Conservation (phyloP, 2,329 filamentous ascomycete species). For the Colletotrichum musicola region DNA sequence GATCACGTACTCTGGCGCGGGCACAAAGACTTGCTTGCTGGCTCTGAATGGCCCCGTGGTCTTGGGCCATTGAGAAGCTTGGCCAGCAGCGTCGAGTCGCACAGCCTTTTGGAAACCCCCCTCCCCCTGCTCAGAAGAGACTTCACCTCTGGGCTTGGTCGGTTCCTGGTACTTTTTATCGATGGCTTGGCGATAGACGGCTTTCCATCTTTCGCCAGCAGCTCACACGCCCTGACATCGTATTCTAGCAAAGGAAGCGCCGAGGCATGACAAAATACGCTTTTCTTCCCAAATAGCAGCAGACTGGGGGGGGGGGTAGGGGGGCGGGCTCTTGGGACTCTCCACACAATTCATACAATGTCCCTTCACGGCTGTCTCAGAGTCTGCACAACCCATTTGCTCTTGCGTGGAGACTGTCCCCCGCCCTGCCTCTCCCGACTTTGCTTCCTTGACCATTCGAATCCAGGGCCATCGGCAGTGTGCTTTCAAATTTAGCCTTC, state of each 20-base stretch:
- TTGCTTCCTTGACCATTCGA: constrained; percentile 41
- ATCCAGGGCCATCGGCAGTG: constrained; percentile 20
- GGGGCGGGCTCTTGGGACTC: constrained; percentile 43
- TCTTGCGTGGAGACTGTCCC: constrained; percentile 44
- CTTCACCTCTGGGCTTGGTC: constrained; percentile 20
- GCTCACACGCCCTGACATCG: constrained; percentile 28
- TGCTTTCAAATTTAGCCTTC: constrained; percentile 28
- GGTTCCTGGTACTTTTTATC: constrained; percentile 24
- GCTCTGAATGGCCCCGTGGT: constrained; percentile 31
- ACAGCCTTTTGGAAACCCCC: constrained; percentile 4
- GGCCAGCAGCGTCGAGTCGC: constrained; percentile 29
- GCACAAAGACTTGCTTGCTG: constrained; percentile 34
- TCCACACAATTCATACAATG: constrained; percentile 51
- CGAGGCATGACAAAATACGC: constrained; percentile 29
- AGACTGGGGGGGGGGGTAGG: constrained; percentile 41
- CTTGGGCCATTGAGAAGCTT: constrained; percentile 36
- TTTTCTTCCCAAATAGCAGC: constrained; percentile 41
- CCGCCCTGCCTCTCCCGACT: constrained; percentile 41
- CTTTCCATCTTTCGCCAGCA: constrained; percentile 20
- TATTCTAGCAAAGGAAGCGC: constrained; percentile 28
- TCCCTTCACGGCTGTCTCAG: constrained; percentile 58
- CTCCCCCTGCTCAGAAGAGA: constrained; percentile 24
- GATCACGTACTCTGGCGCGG: constrained; percentile 22
- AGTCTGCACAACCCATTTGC: constrained; percentile 55
- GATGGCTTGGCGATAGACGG: constrained; percentile 37